Evolutionary conservation across 768 basidiomycete species (phyloP).

Genomic region (Leccinum subgranulosum): DNA sequence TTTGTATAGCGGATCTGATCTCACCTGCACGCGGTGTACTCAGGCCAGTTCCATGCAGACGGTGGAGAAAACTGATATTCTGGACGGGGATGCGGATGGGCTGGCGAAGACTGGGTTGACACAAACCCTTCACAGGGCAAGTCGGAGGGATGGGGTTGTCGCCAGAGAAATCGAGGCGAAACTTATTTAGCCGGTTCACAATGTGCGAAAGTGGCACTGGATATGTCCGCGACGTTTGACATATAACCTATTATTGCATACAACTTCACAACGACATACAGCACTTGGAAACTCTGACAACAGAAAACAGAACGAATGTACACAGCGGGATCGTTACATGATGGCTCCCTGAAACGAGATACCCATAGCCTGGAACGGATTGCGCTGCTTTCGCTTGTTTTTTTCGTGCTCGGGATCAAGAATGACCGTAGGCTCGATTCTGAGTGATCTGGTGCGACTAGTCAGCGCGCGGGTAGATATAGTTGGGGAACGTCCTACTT

Average conservation of each 20-base stretch:
- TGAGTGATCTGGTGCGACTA: slow-evolving; percentile 18
- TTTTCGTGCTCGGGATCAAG: slow-evolving; percentile 13
- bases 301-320: background rate
- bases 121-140: background rate
- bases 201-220: slow-evolving; percentile 26
- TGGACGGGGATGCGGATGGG: background rate
- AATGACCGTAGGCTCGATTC: slow-evolving; percentile 26
- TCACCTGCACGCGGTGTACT: slow-evolving; percentile 22
- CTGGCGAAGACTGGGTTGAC: slow-evolving; percentile 2
- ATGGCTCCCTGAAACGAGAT: slow-evolving; percentile 17
- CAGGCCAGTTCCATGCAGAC: slow-evolving; percentile 30
- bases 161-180: slow-evolving; percentile 11
- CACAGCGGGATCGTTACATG: slow-evolving; percentile 13
- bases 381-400: slow-evolving; percentile 1
- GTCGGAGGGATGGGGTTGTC: slow-evolving; percentile 12
- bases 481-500: slow-evolving; percentile 10
- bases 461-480: slow-evolving; percentile 1
- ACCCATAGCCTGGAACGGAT: slow-evolving; percentile 9
- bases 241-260: background rate
- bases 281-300: background rate
- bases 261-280: background rate
- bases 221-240: background rate
- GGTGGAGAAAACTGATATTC: background rate
- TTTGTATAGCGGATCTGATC: slow-evolving; percentile 6
- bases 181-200: slow-evolving; percentile 18